Conservation (phyloP, 1,284 basidiomycete species). For the Neolentinus lepideus region DNA sequence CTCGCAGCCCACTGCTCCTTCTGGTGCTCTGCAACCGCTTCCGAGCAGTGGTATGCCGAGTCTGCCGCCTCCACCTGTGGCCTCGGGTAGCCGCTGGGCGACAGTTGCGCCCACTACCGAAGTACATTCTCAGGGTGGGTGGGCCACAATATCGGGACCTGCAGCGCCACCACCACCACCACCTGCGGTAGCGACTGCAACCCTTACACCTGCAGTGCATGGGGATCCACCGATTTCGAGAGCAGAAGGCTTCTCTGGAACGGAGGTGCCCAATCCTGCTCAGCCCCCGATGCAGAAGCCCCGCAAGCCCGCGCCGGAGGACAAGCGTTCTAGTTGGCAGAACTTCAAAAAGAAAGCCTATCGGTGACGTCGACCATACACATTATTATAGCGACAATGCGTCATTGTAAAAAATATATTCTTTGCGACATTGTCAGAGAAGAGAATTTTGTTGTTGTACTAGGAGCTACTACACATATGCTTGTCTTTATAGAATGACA, state of each 20-base stretch:
- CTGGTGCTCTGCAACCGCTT: background rate
- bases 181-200: background rate
- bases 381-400: background rate
- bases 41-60: too few species aligned
- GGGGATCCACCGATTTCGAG: background rate
- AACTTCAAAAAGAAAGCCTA: background rate
- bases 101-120: background rate
- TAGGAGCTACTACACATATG: constrained; percentile 1
- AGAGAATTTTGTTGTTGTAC: background rate
- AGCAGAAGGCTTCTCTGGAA: background rate
- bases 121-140: background rate
- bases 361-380: background rate
- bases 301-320: background rate
- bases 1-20: background rate
- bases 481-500: constrained; percentile 3
- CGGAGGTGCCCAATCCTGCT: background rate
- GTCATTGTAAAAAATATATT: too few species aligned
- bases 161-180: background rate
- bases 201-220: background rate
- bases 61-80: background rate
- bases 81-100: background rate
- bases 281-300: background rate
- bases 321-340: constrained; percentile 2
- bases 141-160: background rate
- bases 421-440: background rate